Evolutionary conservation across 768 basidiomycete species (phyloP).

Genomic region (Ramaria rubella): DNA sequence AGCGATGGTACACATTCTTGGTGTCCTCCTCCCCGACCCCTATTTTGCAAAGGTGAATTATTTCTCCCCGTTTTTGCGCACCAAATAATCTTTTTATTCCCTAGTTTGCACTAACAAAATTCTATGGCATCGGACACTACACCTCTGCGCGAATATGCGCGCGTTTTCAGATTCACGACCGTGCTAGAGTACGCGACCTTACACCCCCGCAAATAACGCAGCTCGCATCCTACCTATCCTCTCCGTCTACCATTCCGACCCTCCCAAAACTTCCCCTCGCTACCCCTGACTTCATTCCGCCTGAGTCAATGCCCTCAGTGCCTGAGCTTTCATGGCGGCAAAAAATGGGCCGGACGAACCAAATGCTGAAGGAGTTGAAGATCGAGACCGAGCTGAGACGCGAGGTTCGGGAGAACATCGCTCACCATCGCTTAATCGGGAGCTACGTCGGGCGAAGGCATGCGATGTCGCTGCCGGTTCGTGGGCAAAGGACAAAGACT

Average conservation of each 20-base stretch:
- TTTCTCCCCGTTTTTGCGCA: neutral
- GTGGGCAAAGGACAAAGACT: slow-evolving; percentile 87
- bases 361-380: slow-evolving; percentile 64
- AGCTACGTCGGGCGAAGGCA: slow-evolving; percentile 91
- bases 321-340: slow-evolving; percentile 19
- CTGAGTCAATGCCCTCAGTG: slow-evolving; percentile 32
- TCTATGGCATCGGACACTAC: slow-evolving; percentile 80
- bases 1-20: slow-evolving; percentile 80
- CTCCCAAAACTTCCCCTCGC: slow-evolving; percentile 67
- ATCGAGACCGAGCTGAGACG: slow-evolving; percentile 85
- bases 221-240: slow-evolving; percentile 90
- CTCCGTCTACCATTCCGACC: slow-evolving; percentile 68
- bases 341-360: slow-evolving; percentile 1
- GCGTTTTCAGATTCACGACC: slow-evolving; percentile 86
- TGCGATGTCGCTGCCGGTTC: slow-evolving; percentile 87
- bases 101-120: slow-evolving; percentile 83
- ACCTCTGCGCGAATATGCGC: slow-evolving; percentile 81
- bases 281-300: slow-evolving; percentile 42
- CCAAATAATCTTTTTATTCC: neutral
- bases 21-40: slow-evolving; percentile 72
- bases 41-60: slow-evolving; percentile 63
- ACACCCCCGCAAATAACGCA: slow-evolving; percentile 83
- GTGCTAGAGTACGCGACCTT: slow-evolving; percentile 71
- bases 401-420: slow-evolving; percentile 84
- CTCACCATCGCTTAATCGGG: slow-evolving; percentile 88